A percentile compares a stretch with the other conserved stretches of the same genome.
Conservation (phyloP, 805 yeast species). For the Candida namnaoensis region DNA sequence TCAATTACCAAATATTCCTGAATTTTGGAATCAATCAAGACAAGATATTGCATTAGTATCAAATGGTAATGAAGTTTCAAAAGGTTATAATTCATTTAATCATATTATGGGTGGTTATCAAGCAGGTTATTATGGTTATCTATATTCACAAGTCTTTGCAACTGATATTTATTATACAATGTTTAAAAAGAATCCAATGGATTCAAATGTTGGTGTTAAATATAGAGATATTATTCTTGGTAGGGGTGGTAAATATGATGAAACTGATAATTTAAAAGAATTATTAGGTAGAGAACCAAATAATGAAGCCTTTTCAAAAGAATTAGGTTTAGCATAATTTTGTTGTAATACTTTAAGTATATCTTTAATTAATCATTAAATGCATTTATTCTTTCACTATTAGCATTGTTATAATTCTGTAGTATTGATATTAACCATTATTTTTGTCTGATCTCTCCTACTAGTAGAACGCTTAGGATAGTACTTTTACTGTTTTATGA, state of each 20-base stretch:
- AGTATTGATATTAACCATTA: too few species aligned
- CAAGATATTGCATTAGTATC: conserved; percentile 52
- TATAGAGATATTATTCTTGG: conserved; percentile 65
- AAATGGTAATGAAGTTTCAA: conserved; percentile 45
- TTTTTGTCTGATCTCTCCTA: too few species aligned
- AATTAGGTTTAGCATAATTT: conserved; percentile 35
- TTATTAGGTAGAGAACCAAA: conserved; percentile 72
- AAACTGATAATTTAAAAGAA: conserved; percentile 52
- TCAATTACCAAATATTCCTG: conserved; percentile 33
- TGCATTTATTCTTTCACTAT: too few species aligned
- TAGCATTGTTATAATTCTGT: too few species aligned
- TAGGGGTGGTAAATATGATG: conserved; percentile 70
- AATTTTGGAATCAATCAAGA: conserved; percentile 59
- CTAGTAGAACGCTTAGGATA: too few species aligned
- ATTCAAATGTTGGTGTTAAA: conserved; percentile 46
- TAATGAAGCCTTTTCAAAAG: conserved; percentile 63
- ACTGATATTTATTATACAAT: conserved; percentile 70
- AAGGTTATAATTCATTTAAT: conserved; percentile 70
- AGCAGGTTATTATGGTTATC: conserved; percentile 79
- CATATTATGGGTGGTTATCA: conserved; percentile 78
- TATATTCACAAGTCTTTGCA: conserved; percentile 83
- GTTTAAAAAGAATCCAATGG: conserved; percentile 63
- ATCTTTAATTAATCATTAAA: too few species aligned
- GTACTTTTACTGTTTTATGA: too few species aligned
- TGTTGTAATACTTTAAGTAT: too few species aligned